phyloP scores from a whole-genome alignment of 306 rosid genomes.

The Astragalus glycyphyllos region DNA sequence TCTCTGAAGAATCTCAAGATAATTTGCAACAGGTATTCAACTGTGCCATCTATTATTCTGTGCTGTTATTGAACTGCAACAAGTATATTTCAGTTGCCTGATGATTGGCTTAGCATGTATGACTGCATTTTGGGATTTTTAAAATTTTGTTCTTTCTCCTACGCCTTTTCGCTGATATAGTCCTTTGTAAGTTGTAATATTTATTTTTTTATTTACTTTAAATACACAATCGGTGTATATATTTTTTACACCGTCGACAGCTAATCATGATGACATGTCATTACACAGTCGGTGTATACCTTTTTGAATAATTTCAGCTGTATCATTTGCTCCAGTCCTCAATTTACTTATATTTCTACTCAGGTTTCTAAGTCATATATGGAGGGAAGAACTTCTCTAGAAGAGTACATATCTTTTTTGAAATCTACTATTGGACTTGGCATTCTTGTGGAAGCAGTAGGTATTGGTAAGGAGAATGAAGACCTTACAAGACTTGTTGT shows the following conservation, averaged over 20 bases:
- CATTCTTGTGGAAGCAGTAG: constrained; percentile 73
- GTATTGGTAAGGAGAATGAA: constrained; percentile 71
- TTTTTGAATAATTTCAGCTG: no score
- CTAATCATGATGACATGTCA: no score
- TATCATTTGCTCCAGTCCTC: no score
- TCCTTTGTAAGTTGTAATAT: constrained; percentile 22
- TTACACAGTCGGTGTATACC: no score
- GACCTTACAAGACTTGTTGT: constrained; percentile 68
- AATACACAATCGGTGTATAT: no score
- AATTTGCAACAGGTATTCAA: constrained; percentile 64
- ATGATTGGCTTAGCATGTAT: constrained; percentile 28
- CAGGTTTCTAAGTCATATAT: constrained; percentile 68
- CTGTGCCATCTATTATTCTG: constrained; percentile 18
- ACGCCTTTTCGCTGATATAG: constrained; percentile 15
- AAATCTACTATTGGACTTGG: constrained; percentile 66
- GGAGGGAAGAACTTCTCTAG: constrained; percentile 67
- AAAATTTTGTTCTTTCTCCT: constrained; percentile 19
- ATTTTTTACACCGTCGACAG: no score
- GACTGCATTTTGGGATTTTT: constrained; percentile 33
- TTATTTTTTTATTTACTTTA: no score
- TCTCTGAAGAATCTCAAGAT: constrained; percentile 57
- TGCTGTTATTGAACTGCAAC: constrained; percentile 22
- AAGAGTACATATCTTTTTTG: constrained; percentile 66
- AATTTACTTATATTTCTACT: constrained; percentile 38
- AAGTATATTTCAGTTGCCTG: constrained; percentile 25